These are phyloP conservation scores for Cryptosporidium bovis DNA, from an alignment of 169 alveolate species.

Conservation along the genomic window DNA sequence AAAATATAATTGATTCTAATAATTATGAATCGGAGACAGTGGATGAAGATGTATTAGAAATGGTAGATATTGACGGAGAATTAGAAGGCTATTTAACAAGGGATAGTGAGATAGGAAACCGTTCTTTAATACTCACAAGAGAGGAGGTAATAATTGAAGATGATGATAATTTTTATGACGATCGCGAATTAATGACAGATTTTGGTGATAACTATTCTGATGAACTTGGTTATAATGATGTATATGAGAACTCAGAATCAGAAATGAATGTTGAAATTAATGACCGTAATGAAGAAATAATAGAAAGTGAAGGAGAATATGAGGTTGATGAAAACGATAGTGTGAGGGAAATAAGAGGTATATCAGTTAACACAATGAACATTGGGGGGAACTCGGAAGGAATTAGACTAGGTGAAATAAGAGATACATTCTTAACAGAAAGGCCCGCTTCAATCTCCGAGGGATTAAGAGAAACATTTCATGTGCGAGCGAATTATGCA, in stretches of 20 bases:
- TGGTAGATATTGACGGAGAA: slow-evolving; percentile 40
- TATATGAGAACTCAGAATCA: neutral
- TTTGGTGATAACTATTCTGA: neutral
- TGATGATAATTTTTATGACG: neutral
- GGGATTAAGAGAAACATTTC: too few species aligned
- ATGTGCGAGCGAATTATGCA: too few species aligned
- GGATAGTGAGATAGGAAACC: slow-evolving; percentile 17
- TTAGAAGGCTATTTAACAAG: slow-evolving; percentile 2
- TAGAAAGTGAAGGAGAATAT: neutral
- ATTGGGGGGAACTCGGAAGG: too few species aligned
- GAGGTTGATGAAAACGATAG: neutral
- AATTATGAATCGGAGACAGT: neutral
- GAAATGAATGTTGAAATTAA: neutral
- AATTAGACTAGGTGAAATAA: too few species aligned
- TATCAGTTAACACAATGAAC: too few species aligned
- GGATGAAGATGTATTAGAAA: slow-evolving; percentile 7
- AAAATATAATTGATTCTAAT: neutral
- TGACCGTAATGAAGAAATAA: neutral
- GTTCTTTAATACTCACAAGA: slow-evolving; percentile 19
- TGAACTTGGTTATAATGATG: neutral
- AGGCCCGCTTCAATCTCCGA: too few species aligned
- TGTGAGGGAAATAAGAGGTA: neutral
- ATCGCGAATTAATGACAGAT: neutral
- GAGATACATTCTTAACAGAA: too few species aligned
- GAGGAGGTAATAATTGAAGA: slow-evolving; percentile 17